phyloP scores from a whole-genome alignment of 495 filamentous ascomycete genomes.

The Beverwykella pulmonaria region DNA sequence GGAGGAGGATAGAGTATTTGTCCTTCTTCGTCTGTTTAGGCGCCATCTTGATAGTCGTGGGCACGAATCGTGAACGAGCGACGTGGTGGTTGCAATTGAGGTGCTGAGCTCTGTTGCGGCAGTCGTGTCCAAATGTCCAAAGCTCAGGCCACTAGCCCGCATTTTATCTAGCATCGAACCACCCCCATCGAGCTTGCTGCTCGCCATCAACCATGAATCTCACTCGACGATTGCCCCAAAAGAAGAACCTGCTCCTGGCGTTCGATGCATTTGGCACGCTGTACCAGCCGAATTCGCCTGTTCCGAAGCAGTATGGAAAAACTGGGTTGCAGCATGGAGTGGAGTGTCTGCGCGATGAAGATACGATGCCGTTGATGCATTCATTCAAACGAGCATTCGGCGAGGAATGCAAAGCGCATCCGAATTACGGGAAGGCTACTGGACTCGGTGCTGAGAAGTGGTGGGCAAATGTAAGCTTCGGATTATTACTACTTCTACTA shows the following conservation, averaged over 20 bases:
- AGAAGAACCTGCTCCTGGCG: conserved; percentile 61
- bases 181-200: neutral
- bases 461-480: conserved; percentile 63
- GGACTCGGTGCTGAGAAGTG: conserved; percentile 62
- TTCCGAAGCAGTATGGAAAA: conserved; percentile 65
- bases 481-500: no score
- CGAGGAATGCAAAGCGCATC: conserved; percentile 52
- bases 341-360: conserved; percentile 36
- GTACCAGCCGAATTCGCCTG: conserved; percentile 62
- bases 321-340: conserved; percentile 63
- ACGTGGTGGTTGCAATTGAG: conserved; percentile 1
- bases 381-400: conserved; percentile 57
- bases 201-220: neutral
- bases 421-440: conserved; percentile 68
- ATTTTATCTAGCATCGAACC: neutral
- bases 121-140: conserved; percentile 9
- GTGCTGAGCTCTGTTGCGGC: neutral
- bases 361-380: conserved; percentile 35
- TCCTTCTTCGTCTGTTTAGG: conserved; percentile 57
- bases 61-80: conserved; percentile 9
- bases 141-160: neutral
- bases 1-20: conserved; percentile 96
- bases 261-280: conserved; percentile 81
- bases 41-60: conserved; percentile 16
- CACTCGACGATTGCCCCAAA: conserved; percentile 2